These are phyloP conservation scores for Cytospora piceae DNA, from an alignment of 2,329 filamentous ascomycete species.

Conservation along the genomic window DNA sequence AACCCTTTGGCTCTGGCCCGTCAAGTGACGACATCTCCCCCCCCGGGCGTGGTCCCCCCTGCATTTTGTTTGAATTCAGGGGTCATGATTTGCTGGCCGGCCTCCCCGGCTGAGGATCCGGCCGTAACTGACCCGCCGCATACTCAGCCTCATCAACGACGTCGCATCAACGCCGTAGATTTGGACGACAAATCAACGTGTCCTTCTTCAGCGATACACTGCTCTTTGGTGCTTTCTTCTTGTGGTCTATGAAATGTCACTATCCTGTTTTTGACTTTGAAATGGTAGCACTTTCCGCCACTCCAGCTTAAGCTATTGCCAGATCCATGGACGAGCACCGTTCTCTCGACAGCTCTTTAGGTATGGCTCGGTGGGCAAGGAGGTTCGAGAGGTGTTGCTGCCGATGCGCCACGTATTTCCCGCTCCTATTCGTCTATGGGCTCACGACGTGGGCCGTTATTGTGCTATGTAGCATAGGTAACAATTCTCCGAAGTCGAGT, in stretches of 20 bases:
- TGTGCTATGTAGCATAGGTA: conserved; percentile 77
- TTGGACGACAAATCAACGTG: neutral
- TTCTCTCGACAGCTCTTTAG: conserved; percentile 41
- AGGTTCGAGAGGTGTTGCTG: conserved; percentile 84
- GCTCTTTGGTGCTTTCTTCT: conserved; percentile 1
- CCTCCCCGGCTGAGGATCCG: neutral
- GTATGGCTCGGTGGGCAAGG: conserved; percentile 66
- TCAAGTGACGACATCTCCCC: neutral
- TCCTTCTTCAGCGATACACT: neutral
- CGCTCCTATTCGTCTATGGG: conserved; percentile 85
- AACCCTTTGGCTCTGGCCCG: neutral
- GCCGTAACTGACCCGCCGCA: conserved; percentile 1
- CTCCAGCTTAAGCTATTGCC: conserved; percentile 12
- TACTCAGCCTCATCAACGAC: conserved; percentile 23
- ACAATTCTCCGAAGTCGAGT: conserved; percentile 52
- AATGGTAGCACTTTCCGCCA: conserved; percentile 8
- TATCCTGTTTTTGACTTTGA: conserved; percentile 1
- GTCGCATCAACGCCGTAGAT: conserved; percentile 5
- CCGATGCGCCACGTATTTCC: conserved; percentile 76
- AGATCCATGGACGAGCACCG: conserved; percentile 30
- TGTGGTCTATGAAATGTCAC: conserved; percentile 1
- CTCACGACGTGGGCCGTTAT: conserved; percentile 94
- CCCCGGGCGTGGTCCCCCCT: neutral
- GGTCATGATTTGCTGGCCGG: conserved; percentile 1
- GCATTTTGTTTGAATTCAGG: neutral